Evolutionary conservation across 164 flowering plant genomes (phyloP).

Genomic region (Amborella trichopoda): DNA sequence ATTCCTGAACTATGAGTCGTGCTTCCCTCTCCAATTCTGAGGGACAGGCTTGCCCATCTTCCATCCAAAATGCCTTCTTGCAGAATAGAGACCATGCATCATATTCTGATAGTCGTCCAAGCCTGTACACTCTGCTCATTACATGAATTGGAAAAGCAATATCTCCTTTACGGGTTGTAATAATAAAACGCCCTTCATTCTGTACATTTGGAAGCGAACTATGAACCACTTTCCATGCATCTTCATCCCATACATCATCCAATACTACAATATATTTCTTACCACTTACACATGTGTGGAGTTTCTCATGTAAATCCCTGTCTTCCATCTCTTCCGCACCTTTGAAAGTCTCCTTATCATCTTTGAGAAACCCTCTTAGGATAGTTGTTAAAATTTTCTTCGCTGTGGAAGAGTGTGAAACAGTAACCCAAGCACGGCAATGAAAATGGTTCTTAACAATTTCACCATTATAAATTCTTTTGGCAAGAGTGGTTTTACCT

Average conservation of each 20-base stretch:
- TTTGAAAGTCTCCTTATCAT: too few relatives aligned
- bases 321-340: background rate
- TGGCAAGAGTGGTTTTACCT: slow-evolving; percentile 15
- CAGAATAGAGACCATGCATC: slow-evolving; percentile 27
- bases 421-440: slow-evolving; percentile 12
- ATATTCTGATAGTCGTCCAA: background rate
- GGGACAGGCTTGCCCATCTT: background rate
- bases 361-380: background rate
- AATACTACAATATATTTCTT: slow-evolving; percentile 16
- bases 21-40: background rate
- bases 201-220: slow-evolving; percentile 17
- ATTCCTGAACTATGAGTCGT: slow-evolving; percentile 1
- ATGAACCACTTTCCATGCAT: slow-evolving; percentile 15
- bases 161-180: slow-evolving; percentile 20
- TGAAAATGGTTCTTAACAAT: slow-evolving; percentile 3
- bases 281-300: background rate
- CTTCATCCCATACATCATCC: slow-evolving; percentile 26
- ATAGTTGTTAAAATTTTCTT: slow-evolving; percentile 3
- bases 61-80: slow-evolving; percentile 10
- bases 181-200: slow-evolving; percentile 19
- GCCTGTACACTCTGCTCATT: background rate
- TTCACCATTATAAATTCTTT: slow-evolving; percentile 4
- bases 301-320: slow-evolving; percentile 12
- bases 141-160: slow-evolving; percentile 3
- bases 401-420: slow-evolving; percentile 3